A percentile compares a stretch with the other conserved stretches of the same genome.
These are phyloP conservation scores for Citrus trifoliata DNA, from an alignment of 345 rosid genomes.

Conservation along the genomic window DNA sequence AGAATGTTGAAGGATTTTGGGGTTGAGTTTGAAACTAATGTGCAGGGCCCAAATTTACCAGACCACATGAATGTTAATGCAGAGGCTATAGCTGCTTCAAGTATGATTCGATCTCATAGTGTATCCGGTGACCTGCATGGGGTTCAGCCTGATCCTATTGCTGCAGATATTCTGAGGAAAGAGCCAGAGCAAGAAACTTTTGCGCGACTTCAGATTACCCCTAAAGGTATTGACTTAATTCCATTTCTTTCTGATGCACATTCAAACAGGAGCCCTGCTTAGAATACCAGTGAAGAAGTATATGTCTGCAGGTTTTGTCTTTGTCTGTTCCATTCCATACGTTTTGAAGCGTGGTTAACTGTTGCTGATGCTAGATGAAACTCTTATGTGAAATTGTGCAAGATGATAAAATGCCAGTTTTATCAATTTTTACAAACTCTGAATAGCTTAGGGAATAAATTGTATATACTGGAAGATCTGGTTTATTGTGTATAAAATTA, in stretches of 20 bases:
- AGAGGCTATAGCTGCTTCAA: constrained; percentile 64
- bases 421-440: background rate
- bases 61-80: constrained; percentile 51
- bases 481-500: background rate
- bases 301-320: background rate
- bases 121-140: constrained; percentile 95
- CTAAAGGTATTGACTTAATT: constrained; percentile 45
- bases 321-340: background rate
- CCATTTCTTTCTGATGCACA: background rate
- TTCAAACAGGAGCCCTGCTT: background rate
- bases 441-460: background rate
- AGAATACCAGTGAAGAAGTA: background rate
- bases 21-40: background rate
- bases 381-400: background rate
- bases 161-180: constrained; percentile 96
- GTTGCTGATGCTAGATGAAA: background rate
- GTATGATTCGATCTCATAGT: constrained; percentile 93
- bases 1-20: constrained; percentile 10
- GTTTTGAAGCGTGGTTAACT: background rate
- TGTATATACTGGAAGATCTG: background rate
- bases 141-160: constrained; percentile 97
- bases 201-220: constrained; percentile 74
- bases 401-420: background rate
- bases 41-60: constrained; percentile 43
- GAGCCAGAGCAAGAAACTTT: constrained; percentile 98